Percentiles rank a stretch among this genome's conserved stretches.
phyloP scores from a whole-genome alignment of 2,329 filamentous ascomycete species.

The Decorospora gaudefroyi region DNA sequence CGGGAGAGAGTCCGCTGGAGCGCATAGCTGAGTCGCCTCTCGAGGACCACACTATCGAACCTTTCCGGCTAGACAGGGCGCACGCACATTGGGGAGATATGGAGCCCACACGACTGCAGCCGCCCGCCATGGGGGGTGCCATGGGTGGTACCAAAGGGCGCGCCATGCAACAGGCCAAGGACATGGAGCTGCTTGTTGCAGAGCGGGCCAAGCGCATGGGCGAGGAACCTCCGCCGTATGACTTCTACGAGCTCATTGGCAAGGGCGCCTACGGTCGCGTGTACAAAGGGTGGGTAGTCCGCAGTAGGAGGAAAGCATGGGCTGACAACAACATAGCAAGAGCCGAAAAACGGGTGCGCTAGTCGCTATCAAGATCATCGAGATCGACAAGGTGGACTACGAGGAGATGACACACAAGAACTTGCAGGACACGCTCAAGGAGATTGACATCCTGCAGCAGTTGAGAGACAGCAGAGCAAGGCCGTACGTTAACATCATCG shows the following conservation, averaged over 20 bases:
- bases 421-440: slow-evolving; percentile 60
- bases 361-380: slow-evolving; percentile 81
- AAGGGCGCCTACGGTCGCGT: slow-evolving; percentile 76
- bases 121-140: slow-evolving; percentile 46
- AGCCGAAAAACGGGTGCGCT: slow-evolving; percentile 54
- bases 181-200: slow-evolving; percentile 68
- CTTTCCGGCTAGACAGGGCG: slow-evolving; percentile 6
- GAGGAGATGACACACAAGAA: slow-evolving; percentile 49
- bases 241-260: slow-evolving; percentile 72
- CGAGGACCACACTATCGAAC: slow-evolving; percentile 4
- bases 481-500: slow-evolving; percentile 83
- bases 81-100: slow-evolving; percentile 24
- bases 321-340: slow-evolving; percentile 40
- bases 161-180: slow-evolving; percentile 69
- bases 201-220: slow-evolving; percentile 65
- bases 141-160: slow-evolving; percentile 59
- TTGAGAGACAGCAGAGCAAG: slow-evolving; percentile 73
- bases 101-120: slow-evolving; percentile 39
- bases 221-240: slow-evolving; percentile 66
- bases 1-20: slow-evolving; percentile 27
- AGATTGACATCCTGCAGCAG: slow-evolving; percentile 69
- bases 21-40: slow-evolving; percentile 35
- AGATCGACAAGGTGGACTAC: slow-evolving; percentile 76
- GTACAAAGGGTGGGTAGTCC: slow-evolving; percentile 62
- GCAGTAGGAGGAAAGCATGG: background rate